A percentile compares a stretch with the other conserved stretches of the same genome.
Conservation (phyloP, 371 early-diverging fungal genomes). For the Lichtheimia corymbifera region DNA sequence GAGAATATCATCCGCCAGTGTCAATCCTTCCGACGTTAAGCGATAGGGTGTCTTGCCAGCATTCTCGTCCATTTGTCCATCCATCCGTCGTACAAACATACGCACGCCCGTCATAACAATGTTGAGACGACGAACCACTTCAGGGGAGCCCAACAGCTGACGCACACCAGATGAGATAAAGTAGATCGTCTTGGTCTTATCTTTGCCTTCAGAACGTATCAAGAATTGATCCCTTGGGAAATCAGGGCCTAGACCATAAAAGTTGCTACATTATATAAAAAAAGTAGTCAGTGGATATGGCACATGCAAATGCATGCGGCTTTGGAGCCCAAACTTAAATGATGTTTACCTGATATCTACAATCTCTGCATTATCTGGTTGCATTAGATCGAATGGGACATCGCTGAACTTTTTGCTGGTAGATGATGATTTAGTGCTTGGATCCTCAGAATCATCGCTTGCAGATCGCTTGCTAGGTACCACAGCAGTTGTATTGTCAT, state of each 20-base stretch:
- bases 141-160: slow-evolving; percentile 62
- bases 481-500: not conserved
- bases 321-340: no score
- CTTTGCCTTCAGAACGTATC: slow-evolving; percentile 71
- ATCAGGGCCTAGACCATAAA: slow-evolving; percentile 69
- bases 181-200: slow-evolving; percentile 75
- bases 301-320: not conserved
- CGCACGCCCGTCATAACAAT: slow-evolving; percentile 90
- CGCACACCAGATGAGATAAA: slow-evolving; percentile 80
- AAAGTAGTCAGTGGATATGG: not conserved
- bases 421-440: slow-evolving; percentile 26
- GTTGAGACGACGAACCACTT: slow-evolving; percentile 65
- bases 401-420: slow-evolving; percentile 32
- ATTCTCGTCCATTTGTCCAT: slow-evolving; percentile 40
- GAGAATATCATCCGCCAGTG: slow-evolving; percentile 62
- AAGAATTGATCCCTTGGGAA: slow-evolving; percentile 86
- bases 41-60: slow-evolving; percentile 71
- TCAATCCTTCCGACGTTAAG: slow-evolving; percentile 77
- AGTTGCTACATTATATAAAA: slow-evolving; percentile 34
- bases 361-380: slow-evolving; percentile 55
- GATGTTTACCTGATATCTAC: slow-evolving; percentile 43
- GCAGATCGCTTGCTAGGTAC: slow-evolving; percentile 29
- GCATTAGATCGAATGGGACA: slow-evolving; percentile 77
- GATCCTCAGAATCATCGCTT: not conserved
- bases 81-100: slow-evolving; percentile 71